Percentiles rank a stretch among this genome's conserved stretches.
phyloP scores from a whole-genome alignment of 331 rosid genomes.

The Rhamnella rubrinervis region DNA sequence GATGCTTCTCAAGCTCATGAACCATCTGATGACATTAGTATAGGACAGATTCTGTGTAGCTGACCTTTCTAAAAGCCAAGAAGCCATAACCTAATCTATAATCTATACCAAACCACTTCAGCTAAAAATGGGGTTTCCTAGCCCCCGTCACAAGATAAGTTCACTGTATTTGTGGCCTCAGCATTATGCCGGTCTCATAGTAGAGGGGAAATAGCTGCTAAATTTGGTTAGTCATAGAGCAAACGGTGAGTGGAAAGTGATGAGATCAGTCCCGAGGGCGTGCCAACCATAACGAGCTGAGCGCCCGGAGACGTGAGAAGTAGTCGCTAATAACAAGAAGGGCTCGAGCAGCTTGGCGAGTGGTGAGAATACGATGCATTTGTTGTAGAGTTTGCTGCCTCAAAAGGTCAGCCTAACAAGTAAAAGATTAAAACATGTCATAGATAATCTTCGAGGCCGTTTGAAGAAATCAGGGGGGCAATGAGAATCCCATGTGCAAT shows the following conservation, averaged over 20 bases:
- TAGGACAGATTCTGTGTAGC: too few species aligned
- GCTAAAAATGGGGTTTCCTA: too few species aligned
- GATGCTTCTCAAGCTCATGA: too few species aligned
- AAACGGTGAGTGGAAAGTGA: neutral
- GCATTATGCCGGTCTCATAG: neutral
- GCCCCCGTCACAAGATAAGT: too few species aligned
- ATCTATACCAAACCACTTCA: too few species aligned
- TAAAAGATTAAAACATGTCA: neutral
- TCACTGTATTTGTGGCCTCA: too few species aligned
- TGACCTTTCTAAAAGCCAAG: too few species aligned
- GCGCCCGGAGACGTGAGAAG: slow-evolving; percentile 69
- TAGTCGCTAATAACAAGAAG: slow-evolving; percentile 60
- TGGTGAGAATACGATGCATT: slow-evolving; percentile 59
- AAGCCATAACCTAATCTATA: too few species aligned
- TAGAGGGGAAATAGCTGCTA: slow-evolving; percentile 15
- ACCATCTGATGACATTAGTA: too few species aligned
- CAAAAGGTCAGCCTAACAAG: slow-evolving; percentile 66
- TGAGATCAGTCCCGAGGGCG: slow-evolving; percentile 46
- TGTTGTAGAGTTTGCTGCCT: slow-evolving; percentile 72
- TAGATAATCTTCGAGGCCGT: neutral
- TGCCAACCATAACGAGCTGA: slow-evolving; percentile 78
- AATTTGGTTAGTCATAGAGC: slow-evolving; percentile 6
- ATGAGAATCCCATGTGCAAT: neutral
- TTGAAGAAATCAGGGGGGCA: neutral
- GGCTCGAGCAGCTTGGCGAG: slow-evolving; percentile 67